Evolutionary conservation across 768 basidiomycete species (phyloP).

Genomic region (Sutorius australiensis): DNA sequence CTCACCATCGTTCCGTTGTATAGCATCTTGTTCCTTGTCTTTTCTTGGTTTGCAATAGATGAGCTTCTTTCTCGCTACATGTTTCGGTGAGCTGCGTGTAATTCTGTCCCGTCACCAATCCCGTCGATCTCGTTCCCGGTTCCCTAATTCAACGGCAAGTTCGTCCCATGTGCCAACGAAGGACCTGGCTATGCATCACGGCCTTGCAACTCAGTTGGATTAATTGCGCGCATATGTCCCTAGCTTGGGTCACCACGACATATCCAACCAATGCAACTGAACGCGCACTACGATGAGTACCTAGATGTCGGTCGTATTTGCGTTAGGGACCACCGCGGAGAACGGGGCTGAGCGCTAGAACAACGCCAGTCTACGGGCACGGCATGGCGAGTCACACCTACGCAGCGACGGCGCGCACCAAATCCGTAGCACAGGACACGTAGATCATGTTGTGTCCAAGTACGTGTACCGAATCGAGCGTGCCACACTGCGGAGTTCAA

Average conservation of each 20-base stretch:
- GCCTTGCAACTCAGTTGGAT: background rate
- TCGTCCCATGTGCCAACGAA: conserved; percentile 10
- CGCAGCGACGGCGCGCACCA: background rate
- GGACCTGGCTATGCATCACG: background rate
- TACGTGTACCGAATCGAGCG: conserved; percentile 7
- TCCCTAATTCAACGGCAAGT: background rate
- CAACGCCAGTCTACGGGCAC: background rate
- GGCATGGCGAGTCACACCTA: background rate
- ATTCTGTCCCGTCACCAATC: background rate
- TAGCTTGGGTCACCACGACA: background rate
- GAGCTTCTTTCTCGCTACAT: background rate
- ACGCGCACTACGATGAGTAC: no score
- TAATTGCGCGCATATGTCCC: background rate
- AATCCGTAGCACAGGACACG: conserved; percentile 15
- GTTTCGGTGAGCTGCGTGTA: background rate
- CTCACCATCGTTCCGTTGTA: background rate
- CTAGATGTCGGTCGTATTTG: no score
- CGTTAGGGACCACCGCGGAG: no score
- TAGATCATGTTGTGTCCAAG: conserved; percentile 7
- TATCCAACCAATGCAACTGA: background rate
- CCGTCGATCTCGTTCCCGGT: conserved; percentile 2
- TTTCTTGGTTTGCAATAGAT: conserved; percentile 8
- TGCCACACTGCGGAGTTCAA: conserved; percentile 34
- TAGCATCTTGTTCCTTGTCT: conserved; percentile 1
- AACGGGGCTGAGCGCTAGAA: no score